These are phyloP conservation scores for Wallacemonas sp. DNA, from an alignment of 208 protist genomes.

Conservation along the genomic window DNA sequence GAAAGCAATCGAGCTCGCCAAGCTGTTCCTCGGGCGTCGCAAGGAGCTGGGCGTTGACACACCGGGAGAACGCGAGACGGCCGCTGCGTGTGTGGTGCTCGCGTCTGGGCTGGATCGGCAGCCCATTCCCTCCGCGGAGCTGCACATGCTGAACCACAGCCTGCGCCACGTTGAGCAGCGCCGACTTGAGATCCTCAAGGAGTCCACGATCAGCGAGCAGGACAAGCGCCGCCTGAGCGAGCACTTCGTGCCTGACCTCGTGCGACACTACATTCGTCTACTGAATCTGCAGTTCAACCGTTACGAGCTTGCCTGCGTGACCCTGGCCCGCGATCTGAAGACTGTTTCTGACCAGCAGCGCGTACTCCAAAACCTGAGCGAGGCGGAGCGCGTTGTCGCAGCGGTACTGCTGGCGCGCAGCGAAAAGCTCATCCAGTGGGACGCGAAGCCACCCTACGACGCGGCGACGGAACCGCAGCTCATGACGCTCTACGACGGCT, in stretches of 20 bases:
- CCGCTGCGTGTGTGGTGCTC: slow-evolving; percentile 75
- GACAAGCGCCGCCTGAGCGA: slow-evolving; percentile 29
- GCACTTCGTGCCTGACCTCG: slow-evolving; percentile 42
- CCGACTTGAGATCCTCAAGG: slow-evolving; percentile 49
- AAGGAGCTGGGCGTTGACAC: slow-evolving; percentile 52
- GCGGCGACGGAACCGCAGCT: slow-evolving; percentile 20
- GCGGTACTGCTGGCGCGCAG: slow-evolving; percentile 63
- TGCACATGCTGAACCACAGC: slow-evolving; percentile 59
- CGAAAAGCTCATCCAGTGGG: slow-evolving; percentile 36
- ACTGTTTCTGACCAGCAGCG: slow-evolving; percentile 15
- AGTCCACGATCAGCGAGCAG: slow-evolving; percentile 32
- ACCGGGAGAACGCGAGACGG: slow-evolving; percentile 49
- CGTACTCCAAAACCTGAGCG: slow-evolving; percentile 35
- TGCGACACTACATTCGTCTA: slow-evolving; percentile 65
- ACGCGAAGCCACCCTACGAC: slow-evolving; percentile 36
- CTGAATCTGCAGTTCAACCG: slow-evolving; percentile 52
- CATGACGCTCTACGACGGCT: slow-evolving; percentile 53
- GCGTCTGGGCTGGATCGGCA: slow-evolving; percentile 49
- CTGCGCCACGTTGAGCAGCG: slow-evolving; percentile 60
- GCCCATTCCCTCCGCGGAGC: slow-evolving; percentile 62
- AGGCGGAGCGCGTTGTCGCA: slow-evolving; percentile 53
- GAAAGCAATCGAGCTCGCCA: slow-evolving; percentile 49
- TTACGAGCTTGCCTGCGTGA: slow-evolving; percentile 58
- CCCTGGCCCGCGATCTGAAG: slow-evolving; percentile 38
- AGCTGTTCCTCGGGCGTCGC: slow-evolving; percentile 50